Evolutionary conservation across 176 grass and related monocot species (phyloP).

Genomic region (Coix lacrymajobi): DNA sequence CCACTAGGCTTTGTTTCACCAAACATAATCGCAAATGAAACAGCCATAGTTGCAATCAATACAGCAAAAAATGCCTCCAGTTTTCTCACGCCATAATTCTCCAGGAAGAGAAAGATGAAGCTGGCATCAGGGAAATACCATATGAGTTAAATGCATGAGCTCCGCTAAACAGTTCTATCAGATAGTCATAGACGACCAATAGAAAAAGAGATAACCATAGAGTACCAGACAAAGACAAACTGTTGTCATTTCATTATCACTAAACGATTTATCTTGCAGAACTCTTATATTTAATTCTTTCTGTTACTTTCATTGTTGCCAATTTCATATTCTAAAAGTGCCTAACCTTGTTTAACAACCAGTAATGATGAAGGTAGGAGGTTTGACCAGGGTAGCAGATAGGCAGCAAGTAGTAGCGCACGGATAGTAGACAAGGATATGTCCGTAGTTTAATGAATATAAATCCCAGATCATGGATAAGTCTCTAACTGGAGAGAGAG

Average conservation of each 20-base stretch:
- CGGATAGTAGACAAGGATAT: neutral
- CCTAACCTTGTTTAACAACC: neutral
- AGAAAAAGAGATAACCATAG: slow-evolving; percentile 1
- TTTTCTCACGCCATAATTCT: slow-evolving; percentile 97
- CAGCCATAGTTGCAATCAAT: slow-evolving; percentile 72
- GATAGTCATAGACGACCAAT: neutral
- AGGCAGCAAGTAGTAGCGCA: slow-evolving; percentile 21
- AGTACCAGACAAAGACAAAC: neutral
- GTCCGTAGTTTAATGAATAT: neutral
- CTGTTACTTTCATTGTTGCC: slow-evolving; percentile 13
- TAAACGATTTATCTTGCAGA: neutral
- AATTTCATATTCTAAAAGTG: neutral
- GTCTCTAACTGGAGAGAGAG: slow-evolving; percentile 12
- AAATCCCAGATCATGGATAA: neutral
- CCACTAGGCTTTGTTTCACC: slow-evolving; percentile 82
- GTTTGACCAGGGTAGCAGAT: slow-evolving; percentile 6
- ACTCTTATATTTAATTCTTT: neutral
- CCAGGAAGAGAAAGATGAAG: slow-evolving; percentile 94
- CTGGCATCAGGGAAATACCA: slow-evolving; percentile 50
- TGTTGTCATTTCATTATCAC: neutral
- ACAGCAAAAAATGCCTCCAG: slow-evolving; percentile 92
- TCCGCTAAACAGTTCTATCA: neutral
- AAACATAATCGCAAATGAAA: slow-evolving; percentile 92
- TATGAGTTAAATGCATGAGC: slow-evolving; percentile 21
- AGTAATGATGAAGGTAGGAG: neutral